Base-by-base conservation (phyloP, 768 basidiomycete genomes). In the Trametes cingulata region DNA sequence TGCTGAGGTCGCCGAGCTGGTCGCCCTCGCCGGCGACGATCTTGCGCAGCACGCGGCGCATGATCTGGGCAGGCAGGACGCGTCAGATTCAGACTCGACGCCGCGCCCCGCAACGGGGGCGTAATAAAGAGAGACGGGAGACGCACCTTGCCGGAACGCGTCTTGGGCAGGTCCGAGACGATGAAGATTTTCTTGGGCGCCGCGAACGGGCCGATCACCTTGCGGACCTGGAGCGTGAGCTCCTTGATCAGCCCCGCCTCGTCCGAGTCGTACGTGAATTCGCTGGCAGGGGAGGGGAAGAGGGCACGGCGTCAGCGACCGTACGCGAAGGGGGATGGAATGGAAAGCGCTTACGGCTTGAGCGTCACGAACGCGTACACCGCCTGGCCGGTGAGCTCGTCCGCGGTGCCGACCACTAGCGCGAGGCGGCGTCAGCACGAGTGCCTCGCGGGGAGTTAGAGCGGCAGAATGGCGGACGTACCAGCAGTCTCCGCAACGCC, bases 191-290 rank as follows among this genome's bases (percentile, higher is more conserved):
- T 91, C 85, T 98, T 98, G 25, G 96, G 96, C 15, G 95, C 89
- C 1, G 96, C 96, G 75, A 99, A 98, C 2, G 97, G 95, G 4
- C 96, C 97, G 61, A 99, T 99, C 43, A 91, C 91, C 78, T 98
- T 98, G 70, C 97, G 87, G 19, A 98, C 95, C 77, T 98, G 95
- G 33, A 98, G 85, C 27, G 88, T 82, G 61, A 99, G 85, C 76
- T 98, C 96, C 76, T 97, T 98, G 53, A 77, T 64, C 35, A 98
- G 83, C 0, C 74, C 80, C 0, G 79, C 65, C 75, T 97, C 93
- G 60, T 95, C 80, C 2, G 78, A 72, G 71, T 93, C 86, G 69
- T 86, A 88, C 36, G 82, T 75, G 77, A 96, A 98, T 71, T 97
- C 93, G 43, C 88, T 88, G 62, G 1, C 13, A 9, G 14, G 52